A percentile compares a stretch with the other conserved stretches of the same genome.
These are phyloP conservation scores for Aspergillus ochraceoroseus DNA, from an alignment of 2,329 filamentous ascomycete genomes.

Conservation along the genomic window DNA sequence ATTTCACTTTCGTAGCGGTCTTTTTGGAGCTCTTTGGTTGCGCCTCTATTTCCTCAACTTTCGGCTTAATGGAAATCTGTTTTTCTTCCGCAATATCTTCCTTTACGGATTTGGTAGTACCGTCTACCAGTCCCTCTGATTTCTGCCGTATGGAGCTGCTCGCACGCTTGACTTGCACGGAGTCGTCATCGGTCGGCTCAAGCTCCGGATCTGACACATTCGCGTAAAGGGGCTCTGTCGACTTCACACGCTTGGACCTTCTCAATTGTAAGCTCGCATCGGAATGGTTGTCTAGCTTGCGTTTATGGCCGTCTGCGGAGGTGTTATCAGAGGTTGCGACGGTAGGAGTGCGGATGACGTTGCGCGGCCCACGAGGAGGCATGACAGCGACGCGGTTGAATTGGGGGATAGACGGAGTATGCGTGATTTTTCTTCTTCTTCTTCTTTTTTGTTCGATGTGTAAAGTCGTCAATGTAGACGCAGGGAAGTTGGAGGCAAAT, in stretches of 20 bases:
- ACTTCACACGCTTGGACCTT: constrained; percentile 31
- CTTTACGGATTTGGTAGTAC: constrained; percentile 10
- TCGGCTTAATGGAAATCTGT: constrained; percentile 12
- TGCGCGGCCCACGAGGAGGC: constrained; percentile 19
- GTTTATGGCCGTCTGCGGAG: constrained; percentile 22
- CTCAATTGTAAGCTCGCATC: too few species aligned
- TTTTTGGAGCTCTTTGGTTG: constrained; percentile 47
- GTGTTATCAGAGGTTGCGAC: constrained; percentile 7
- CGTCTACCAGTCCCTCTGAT: constrained; percentile 15
- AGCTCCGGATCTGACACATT: background rate
- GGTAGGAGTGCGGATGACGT: constrained; percentile 12
- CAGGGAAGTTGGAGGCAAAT: too few species aligned
- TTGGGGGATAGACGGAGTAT: background rate
- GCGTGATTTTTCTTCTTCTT: too few species aligned
- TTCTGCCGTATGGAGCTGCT: background rate
- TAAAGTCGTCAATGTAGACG: too few species aligned
- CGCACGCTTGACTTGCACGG: background rate
- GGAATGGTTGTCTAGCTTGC: too few species aligned
- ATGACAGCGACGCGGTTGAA: constrained; percentile 6
- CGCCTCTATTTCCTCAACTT: constrained; percentile 21
- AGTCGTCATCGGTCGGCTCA: background rate
- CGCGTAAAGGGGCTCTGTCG: constrained; percentile 11
- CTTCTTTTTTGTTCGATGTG: too few species aligned
- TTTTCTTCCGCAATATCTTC: constrained; percentile 18
- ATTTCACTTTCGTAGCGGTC: constrained; percentile 47